Conservation (phyloP, 176 grass and related monocot genomes). For the Carex parvula region DNA sequence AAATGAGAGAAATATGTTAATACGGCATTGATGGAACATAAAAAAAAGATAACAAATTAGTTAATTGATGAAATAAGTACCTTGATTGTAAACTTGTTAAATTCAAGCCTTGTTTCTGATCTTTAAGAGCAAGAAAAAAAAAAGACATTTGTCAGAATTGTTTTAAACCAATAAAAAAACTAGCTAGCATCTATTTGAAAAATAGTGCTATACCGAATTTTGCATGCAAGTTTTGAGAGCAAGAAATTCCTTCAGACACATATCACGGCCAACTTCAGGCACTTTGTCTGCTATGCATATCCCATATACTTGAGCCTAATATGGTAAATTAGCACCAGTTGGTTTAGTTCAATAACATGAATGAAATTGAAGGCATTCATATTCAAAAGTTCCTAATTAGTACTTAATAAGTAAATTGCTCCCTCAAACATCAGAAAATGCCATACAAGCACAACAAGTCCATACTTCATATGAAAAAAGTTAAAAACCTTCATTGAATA, state of each 20-base stretch:
- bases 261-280: slow-evolving; percentile 79
- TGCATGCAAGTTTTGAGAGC: slow-evolving; percentile 93
- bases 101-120: slow-evolving; percentile 70
- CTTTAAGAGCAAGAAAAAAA: slow-evolving; percentile 38
- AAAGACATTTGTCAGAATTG: background rate
- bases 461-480: background rate
- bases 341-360: background rate
- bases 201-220: slow-evolving; percentile 46
- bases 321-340: background rate
- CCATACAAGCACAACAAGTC: background rate
- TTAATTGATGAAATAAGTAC: slow-evolving; percentile 4
- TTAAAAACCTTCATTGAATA: background rate
- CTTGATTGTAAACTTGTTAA: slow-evolving; percentile 3
- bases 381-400: background rate
- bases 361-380: background rate
- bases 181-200: background rate
- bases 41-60: background rate
- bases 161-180: background rate
- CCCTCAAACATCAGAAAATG: background rate
- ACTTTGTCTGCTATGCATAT: slow-evolving; percentile 64
- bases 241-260: slow-evolving; percentile 95
- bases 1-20: slow-evolving; percentile 22
- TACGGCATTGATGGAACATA: slow-evolving; percentile 25
- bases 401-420: background rate
- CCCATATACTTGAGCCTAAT: slow-evolving; percentile 80